phyloP scores from a whole-genome alignment of 208 protist species.

The Wallacemonas sp. region DNA sequence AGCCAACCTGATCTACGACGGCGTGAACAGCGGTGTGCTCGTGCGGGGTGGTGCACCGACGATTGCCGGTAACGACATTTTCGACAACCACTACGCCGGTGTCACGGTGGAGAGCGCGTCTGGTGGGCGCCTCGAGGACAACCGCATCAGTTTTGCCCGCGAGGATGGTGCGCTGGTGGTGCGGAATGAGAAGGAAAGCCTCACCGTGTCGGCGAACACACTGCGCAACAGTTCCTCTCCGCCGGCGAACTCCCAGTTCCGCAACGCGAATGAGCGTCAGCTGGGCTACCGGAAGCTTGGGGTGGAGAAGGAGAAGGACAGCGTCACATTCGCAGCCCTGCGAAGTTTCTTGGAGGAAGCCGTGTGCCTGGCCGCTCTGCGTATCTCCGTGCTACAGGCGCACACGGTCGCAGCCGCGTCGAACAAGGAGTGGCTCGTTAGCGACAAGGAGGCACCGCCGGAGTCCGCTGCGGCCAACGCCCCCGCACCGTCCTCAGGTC shows the following conservation, averaged over 20 bases:
- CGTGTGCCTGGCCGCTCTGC: not conserved
- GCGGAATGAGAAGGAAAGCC: slow-evolving; percentile 12
- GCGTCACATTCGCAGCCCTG: slow-evolving; percentile 11
- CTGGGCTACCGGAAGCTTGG: slow-evolving; percentile 21
- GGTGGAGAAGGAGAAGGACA: slow-evolving; percentile 16
- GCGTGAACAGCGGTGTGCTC: slow-evolving; percentile 19
- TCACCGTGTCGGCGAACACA: slow-evolving; percentile 17
- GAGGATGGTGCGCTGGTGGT: slow-evolving; percentile 33
- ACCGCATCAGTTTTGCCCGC: slow-evolving; percentile 33
- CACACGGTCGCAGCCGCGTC: slow-evolving; percentile 2
- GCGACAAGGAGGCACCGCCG: not conserved
- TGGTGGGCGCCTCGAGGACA: slow-evolving; percentile 26
- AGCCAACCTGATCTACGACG: slow-evolving; percentile 38
- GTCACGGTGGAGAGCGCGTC: slow-evolving; percentile 17
- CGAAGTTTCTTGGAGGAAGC: slow-evolving; percentile 20
- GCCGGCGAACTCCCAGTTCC: slow-evolving; percentile 17
- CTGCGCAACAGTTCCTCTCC: slow-evolving; percentile 28
- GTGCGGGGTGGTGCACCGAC: slow-evolving; percentile 13
- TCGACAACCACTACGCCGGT: slow-evolving; percentile 29
- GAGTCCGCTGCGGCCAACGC: not conserved
- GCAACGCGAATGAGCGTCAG: slow-evolving; percentile 19
- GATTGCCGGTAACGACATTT: slow-evolving; percentile 26
- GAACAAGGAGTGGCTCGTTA: slow-evolving; percentile 14
- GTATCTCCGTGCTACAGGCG: slow-evolving; percentile 5
- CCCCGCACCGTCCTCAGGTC: not conserved